Percentiles rank a stretch among this genome's conserved stretches.
phyloP scores from a whole-genome alignment of 306 rosid species.

The Vicia faba region DNA sequence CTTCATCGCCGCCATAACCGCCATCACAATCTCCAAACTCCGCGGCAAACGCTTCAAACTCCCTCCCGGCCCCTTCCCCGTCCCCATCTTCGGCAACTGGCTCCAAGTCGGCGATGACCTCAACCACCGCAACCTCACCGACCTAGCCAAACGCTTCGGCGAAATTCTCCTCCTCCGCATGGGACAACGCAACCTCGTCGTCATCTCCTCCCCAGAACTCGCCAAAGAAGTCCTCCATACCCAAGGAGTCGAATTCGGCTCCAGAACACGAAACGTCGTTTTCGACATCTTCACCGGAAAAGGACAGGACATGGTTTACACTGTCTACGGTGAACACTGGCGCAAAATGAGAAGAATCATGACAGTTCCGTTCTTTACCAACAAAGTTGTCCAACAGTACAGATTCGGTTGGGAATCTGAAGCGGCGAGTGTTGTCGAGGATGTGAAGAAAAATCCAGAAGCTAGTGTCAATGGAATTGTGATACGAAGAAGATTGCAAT shows the following conservation, averaged over 20 bases:
- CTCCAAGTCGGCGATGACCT: conserved; percentile 93
- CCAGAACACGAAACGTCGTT: conserved; percentile 84
- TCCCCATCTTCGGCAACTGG: conserved; percentile 88
- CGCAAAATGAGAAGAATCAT: conserved; percentile 88
- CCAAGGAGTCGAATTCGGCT: conserved; percentile 88
- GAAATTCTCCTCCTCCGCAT: conserved; percentile 81
- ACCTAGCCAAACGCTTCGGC: conserved; percentile 73
- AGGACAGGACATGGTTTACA: conserved; percentile 95
- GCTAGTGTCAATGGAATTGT: conserved; percentile 62
- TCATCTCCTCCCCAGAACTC: conserved; percentile 77
- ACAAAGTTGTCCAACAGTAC: conserved; percentile 91
- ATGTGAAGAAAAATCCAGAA: conserved; percentile 52
- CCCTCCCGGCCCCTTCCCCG: conserved; percentile 86
- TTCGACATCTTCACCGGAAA: conserved; percentile 88
- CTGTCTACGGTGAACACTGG: conserved; percentile 95
- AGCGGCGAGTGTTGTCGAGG: conserved; percentile 73
- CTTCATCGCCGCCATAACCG: conserved; percentile 53
- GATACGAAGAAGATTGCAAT: conserved; percentile 61
- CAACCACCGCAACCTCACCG: conserved; percentile 88
- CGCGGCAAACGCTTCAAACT: conserved; percentile 77
- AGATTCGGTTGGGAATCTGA: conserved; percentile 76
- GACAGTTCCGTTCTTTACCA: conserved; percentile 92
- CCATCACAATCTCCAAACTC: conserved; percentile 60
- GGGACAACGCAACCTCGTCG: conserved; percentile 87
- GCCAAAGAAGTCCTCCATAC: conserved; percentile 90